Base-by-base conservation (phyloP, 768 basidiomycete species). In the Leccinum incarnatum region DNA sequence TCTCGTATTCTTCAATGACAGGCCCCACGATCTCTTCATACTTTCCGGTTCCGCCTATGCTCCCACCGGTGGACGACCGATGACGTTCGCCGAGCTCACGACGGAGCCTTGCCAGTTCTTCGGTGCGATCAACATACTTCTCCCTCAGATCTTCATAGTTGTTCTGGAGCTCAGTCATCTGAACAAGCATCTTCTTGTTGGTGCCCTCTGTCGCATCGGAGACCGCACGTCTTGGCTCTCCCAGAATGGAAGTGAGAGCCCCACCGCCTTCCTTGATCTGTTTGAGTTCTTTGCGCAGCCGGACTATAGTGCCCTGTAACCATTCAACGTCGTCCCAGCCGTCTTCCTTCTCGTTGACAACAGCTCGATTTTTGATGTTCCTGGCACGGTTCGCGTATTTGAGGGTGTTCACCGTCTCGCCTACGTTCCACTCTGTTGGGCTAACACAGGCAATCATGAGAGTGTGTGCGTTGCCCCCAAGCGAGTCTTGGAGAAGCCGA, bases 241-340 rank as follows among this genome's bases (percentile, higher is more conserved):
- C 68, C 29, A 73, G 66, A 27, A 66, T 56, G 2, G 70, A 61
- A 47, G 62, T 29, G 30, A 67, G 58, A 19, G 65, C 58, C 63
- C 59, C 54, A 4, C 83, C 83, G 17, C 87, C 85, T 37, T 89
- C 87, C 74, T 92, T 95, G 68, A 96, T 69, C 6, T 72, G 70
- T 68, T 93, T 93, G 59, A 98, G 72, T 65, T 99, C 96, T 71
- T 88, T 93, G 51, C 97, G 82, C 51, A 99, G 76, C 61, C 93
- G 87, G 30, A 84, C 78, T 45, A 99, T 84, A 52, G 88, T 91
- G 54, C 83, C 84, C 74, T 98, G 97, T 47, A 99, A 76, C 88
- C 97, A 96, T 69, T 98, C 95, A 2, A 98, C 78, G 71, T 99
- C 97, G 63, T 98, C 96, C 97, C 97, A 99, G 11, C 97, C 97